A percentile compares a stretch with the other conserved stretches of the same genome.
Conservation (phyloP, 371 early-diverging fungal species). For the Lichtheimia ramosa region DNA sequence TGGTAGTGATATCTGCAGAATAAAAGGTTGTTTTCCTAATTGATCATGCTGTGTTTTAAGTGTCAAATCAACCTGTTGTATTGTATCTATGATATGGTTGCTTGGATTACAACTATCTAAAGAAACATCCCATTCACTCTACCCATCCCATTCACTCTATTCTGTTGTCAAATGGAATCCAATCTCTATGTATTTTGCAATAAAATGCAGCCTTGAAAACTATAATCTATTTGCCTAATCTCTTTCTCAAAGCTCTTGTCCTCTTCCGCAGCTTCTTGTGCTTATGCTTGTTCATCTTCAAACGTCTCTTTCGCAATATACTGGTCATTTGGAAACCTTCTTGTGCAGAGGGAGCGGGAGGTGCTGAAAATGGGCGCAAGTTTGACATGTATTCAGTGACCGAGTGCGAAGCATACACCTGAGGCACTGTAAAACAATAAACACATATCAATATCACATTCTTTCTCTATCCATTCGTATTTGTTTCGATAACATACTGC, state of each 20-base stretch:
- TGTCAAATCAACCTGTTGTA: too few relatives aligned
- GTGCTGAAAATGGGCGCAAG: slow-evolving; percentile 39
- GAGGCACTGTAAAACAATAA: slow-evolving; percentile 2
- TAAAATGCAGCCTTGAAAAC: background rate
- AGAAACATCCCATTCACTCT: too few relatives aligned
- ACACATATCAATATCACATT: background rate
- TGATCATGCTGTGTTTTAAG: too few relatives aligned
- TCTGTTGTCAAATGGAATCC: background rate
- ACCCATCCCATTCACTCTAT: too few relatives aligned
- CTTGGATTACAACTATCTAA: too few relatives aligned
- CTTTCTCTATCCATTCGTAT: too few relatives aligned
- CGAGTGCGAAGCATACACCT: slow-evolving; percentile 6
- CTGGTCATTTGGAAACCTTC: slow-evolving; percentile 57
- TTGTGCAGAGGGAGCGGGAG: slow-evolving; percentile 30
- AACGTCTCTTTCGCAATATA: slow-evolving; percentile 74
- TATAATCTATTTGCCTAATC: slow-evolving; percentile 68
- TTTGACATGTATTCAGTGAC: slow-evolving; percentile 37
- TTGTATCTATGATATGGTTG: too few relatives aligned
- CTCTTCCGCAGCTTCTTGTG: slow-evolving; percentile 82
- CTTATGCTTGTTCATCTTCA: slow-evolving; percentile 91
- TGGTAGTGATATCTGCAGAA: background rate
- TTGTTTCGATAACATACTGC: slow-evolving; percentile 1
- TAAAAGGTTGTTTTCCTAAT: background rate
- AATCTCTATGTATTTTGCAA: background rate
- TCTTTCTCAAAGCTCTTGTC: slow-evolving; percentile 76